Evolutionary conservation across 2,329 filamentous ascomycete species (phyloP).

Genomic region (Hypoxylon sp.): DNA sequence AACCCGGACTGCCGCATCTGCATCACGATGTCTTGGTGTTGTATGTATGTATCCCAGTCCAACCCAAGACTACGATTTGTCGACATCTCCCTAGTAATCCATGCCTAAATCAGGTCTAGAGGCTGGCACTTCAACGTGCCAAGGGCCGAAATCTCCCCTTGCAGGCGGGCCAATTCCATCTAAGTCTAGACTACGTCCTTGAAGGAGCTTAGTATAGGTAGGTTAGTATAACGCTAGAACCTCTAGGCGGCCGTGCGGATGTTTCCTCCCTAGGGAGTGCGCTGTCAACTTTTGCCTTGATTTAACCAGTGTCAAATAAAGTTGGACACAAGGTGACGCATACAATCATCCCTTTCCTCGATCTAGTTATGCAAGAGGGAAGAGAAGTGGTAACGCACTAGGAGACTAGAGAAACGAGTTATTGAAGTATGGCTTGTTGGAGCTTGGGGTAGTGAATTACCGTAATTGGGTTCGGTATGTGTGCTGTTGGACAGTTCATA

Average conservation of each 20-base stretch:
- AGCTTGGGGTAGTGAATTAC: conserved; percentile 29
- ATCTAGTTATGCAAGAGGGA: conserved; percentile 16
- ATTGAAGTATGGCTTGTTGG: conserved; percentile 19
- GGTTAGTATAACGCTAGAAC: conserved; percentile 25
- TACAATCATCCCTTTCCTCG: conserved; percentile 30
- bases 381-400: conserved; percentile 1
- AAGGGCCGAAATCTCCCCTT: conserved; percentile 41
- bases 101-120: conserved; percentile 20
- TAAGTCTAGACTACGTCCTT: conserved; percentile 32
- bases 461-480: conserved; percentile 39
- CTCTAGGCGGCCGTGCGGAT: conserved; percentile 12
- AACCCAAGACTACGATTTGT: conserved; percentile 10
- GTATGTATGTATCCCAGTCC: conserved; percentile 16
- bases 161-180: conserved; percentile 34
- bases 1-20: conserved; percentile 31
- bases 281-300: conserved; percentile 29
- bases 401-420: conserved; percentile 1
- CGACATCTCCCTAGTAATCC: conserved; percentile 13
- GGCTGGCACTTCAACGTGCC: conserved; percentile 26
- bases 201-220: conserved; percentile 20
- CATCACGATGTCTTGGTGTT: conserved; percentile 10
- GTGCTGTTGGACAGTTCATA: conserved; percentile 30
- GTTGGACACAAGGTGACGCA: conserved; percentile 22
- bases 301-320: conserved; percentile 27
- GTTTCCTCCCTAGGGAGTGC: conserved; percentile 18